A percentile compares a stretch with the other conserved stretches of the same genome.
Evolutionary conservation across 2,329 filamentous ascomycete species (phyloP).

Genomic region (Talaromyces verruculosus): DNA sequence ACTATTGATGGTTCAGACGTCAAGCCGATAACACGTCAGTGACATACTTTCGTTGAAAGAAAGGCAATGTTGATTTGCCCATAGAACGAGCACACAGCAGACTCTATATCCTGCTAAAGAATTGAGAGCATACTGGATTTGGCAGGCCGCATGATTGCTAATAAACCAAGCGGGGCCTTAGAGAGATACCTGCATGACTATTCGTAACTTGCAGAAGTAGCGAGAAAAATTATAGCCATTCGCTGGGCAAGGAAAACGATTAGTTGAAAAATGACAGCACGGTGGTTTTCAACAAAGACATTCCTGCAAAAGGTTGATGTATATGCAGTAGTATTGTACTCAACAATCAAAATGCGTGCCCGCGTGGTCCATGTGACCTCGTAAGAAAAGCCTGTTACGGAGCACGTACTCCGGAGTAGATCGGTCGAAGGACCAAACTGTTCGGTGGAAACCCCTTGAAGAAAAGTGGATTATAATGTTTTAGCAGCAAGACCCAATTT

Average conservation of each 20-base stretch:
- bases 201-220: background rate
- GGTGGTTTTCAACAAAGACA: background rate
- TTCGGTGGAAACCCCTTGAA: background rate
- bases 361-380: constrained; percentile 1
- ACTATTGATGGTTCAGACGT: background rate
- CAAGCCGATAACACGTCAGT: background rate
- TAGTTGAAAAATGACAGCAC: background rate
- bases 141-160: constrained; percentile 12
- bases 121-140: constrained; percentile 7
- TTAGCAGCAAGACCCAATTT: constrained; percentile 3
- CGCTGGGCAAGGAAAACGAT: background rate
- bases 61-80: background rate
- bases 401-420: too few relatives aligned
- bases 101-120: background rate
- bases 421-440: background rate
- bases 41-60: background rate
- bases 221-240: background rate
- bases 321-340: background rate
- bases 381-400: background rate
- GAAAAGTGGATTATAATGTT: constrained; percentile 15
- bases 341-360: too few relatives aligned
- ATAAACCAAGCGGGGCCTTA: constrained; percentile 14
- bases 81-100: background rate
- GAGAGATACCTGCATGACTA: constrained; percentile 3
- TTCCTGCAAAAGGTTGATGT: background rate